These are phyloP conservation scores for Solioccasus polychromus DNA, from an alignment of 768 basidiomycete genomes.

Conservation along the genomic window DNA sequence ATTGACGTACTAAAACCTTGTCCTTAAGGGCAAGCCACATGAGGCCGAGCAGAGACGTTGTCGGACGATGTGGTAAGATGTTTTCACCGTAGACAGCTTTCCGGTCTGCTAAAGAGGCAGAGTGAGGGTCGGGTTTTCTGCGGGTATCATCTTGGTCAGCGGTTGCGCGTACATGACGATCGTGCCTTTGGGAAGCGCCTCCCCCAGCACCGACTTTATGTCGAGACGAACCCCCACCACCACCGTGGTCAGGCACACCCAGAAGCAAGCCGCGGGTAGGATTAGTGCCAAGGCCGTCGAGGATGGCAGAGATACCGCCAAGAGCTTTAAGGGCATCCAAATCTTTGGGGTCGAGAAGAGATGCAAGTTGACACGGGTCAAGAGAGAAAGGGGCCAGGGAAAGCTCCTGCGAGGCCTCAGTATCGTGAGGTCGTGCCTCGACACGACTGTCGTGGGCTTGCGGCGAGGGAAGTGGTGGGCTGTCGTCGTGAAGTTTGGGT, in stretches of 20 bases:
- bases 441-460: constrained; percentile 19
- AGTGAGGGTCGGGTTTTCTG: constrained; percentile 9
- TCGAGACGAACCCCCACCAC: constrained; percentile 8
- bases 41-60: constrained; percentile 66
- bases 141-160: background rate
- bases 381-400: constrained; percentile 67
- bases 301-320: constrained; percentile 67
- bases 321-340: constrained; percentile 60
- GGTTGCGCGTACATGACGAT: constrained; percentile 15
- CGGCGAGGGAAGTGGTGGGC: constrained; percentile 19
- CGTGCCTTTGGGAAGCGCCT: constrained; percentile 33
- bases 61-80: constrained; percentile 63
- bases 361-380: constrained; percentile 74
- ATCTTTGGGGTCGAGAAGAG: constrained; percentile 87
- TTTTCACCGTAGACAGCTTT: constrained; percentile 73
- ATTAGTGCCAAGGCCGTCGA: constrained; percentile 74
- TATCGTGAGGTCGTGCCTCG: constrained; percentile 12
- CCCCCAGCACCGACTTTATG: constrained; percentile 26
- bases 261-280: constrained; percentile 41
- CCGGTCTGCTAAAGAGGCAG: constrained; percentile 57
- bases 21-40: constrained; percentile 90
- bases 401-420: constrained; percentile 38
- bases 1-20: constrained; percentile 72
- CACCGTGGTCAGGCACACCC: background rate
- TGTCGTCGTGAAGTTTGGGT: constrained; percentile 19